These are phyloP conservation scores for Nicotiana undulata DNA, from an alignment of 257 asterid genomes.

Conservation along the genomic window DNA sequence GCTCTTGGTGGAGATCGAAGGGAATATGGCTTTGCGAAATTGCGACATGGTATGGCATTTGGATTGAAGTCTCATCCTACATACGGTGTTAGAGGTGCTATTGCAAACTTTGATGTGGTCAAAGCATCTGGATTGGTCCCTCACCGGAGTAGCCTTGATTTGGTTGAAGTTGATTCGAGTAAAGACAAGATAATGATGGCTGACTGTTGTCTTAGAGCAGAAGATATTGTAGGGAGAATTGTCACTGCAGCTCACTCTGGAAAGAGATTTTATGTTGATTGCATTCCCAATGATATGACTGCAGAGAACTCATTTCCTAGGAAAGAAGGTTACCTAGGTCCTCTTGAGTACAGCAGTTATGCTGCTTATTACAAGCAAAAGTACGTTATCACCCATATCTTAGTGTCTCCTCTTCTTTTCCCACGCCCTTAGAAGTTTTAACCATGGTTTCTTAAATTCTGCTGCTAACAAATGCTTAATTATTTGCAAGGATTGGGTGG, in stretches of 20 bases:
- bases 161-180: constrained; percentile 24
- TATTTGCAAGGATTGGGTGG: constrained; percentile 21
- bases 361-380: constrained; percentile 96
- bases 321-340: constrained; percentile 99
- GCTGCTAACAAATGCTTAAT: constrained; percentile 21
- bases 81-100: constrained; percentile 95
- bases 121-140: constrained; percentile 91
- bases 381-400: constrained; percentile 35
- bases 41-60: constrained; percentile 74
- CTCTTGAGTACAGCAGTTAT: constrained; percentile 90
- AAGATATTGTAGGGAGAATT: constrained; percentile 69
- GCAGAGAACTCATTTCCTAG: constrained; percentile 95
- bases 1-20: constrained; percentile 92
- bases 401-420: constrained; percentile 11
- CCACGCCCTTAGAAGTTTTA: background rate
- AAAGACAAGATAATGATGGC: constrained; percentile 71
- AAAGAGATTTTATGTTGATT: constrained; percentile 94
- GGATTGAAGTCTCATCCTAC: constrained; percentile 90
- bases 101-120: constrained; percentile 89
- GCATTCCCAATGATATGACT: constrained; percentile 84
- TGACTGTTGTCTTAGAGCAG: constrained; percentile 58
- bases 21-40: constrained; percentile 92
- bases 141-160: constrained; percentile 38
- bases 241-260: constrained; percentile 99
- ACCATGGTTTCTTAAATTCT: background rate